Evolutionary conservation across 495 filamentous ascomycete species (phyloP), one percentile per base, ranked within the genome.

Genomic region (Aspergillus conjunctus): DNA sequence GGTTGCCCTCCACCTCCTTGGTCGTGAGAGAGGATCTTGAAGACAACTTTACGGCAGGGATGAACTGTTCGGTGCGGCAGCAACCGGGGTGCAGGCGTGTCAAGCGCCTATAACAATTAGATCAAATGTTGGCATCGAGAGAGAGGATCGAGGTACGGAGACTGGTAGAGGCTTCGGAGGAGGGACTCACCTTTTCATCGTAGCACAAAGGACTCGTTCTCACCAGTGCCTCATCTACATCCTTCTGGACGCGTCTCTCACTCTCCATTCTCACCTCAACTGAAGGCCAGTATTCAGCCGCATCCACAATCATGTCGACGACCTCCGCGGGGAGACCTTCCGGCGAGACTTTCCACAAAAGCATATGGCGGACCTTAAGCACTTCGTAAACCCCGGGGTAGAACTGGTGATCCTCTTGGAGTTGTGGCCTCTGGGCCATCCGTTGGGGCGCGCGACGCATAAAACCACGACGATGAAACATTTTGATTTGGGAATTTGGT

Each of bases 221-320:
- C 12, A 78, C 50, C 22, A 79, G 43, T 46, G 71, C 73, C 30
- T 71, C 71, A 64, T 80, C 78, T 9, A 69, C 61, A 59, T 81
- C 78, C 49, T 74, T 65, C 4, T 62, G 55, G 11, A 75, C 70
- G 0, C 68, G 46, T 21, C 53, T 66, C 33, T 67, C 54, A 1
- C 63, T 67, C 15, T 68, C 67, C 67, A 79, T 66, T 7, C 53
- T 60, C 34, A 64, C 61, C 64, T 75, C 71, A 2, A 66, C 66
- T 7, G 75, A 77, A 0, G 83, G 81, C 89, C 89, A 92, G 66
- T 91, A 91, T 69, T 90, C 88, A 20, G 88, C 88, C 41, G 73
- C 69, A 65, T 91, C 88, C 54, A 90, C 65, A 34, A 92, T 84
- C 52, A 76, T 70, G 69, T 91, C 87, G n/a, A 90, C 67, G 20